These are phyloP conservation scores for Penicillium sp. DNA, from an alignment of 2,329 filamentous ascomycete species.

Conservation along the genomic window DNA sequence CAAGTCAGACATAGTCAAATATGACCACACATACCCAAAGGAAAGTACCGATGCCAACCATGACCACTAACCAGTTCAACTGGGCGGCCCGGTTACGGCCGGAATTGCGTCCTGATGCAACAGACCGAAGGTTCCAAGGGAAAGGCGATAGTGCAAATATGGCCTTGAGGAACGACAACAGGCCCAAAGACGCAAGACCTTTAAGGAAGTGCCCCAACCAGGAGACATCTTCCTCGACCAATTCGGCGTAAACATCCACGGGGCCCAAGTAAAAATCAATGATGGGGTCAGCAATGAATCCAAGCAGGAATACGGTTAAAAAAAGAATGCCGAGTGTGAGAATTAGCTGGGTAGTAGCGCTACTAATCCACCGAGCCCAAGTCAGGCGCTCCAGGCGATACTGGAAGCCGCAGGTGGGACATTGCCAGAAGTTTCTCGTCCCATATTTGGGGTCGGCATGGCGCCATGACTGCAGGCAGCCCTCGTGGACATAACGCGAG, in stretches of 20 bases:
- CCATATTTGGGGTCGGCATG: slow-evolving; percentile 58
- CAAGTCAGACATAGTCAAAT: background rate
- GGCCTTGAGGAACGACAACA: slow-evolving; percentile 76
- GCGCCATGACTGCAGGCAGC: slow-evolving; percentile 76
- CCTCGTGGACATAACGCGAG: slow-evolving; percentile 88
- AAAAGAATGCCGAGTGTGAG: slow-evolving; percentile 67
- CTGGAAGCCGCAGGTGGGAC: slow-evolving; percentile 75
- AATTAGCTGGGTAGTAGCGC: slow-evolving; percentile 55
- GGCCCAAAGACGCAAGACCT: slow-evolving; percentile 77
- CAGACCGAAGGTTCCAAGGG: slow-evolving; percentile 63
- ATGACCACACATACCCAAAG: slow-evolving; percentile 53
- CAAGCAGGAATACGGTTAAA: slow-evolving; percentile 66
- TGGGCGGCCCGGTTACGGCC: slow-evolving; percentile 70
- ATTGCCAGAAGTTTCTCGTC: slow-evolving; percentile 70
- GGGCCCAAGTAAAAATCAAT: slow-evolving; percentile 82
- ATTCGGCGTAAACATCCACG: slow-evolving; percentile 47
- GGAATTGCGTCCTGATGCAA: slow-evolving; percentile 47
- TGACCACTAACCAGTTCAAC: slow-evolving; percentile 68
- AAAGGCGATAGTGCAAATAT: slow-evolving; percentile 63
- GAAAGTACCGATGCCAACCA: slow-evolving; percentile 72
- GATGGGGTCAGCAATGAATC: slow-evolving; percentile 86
- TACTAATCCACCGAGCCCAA: slow-evolving; percentile 63
- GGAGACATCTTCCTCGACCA: slow-evolving; percentile 45
- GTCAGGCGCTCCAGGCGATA: slow-evolving; percentile 71
- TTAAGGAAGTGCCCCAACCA: slow-evolving; percentile 84